Base-by-base conservation (phyloP, 2,329 filamentous ascomycete genomes). In the Ceratocystis destructans region DNA sequence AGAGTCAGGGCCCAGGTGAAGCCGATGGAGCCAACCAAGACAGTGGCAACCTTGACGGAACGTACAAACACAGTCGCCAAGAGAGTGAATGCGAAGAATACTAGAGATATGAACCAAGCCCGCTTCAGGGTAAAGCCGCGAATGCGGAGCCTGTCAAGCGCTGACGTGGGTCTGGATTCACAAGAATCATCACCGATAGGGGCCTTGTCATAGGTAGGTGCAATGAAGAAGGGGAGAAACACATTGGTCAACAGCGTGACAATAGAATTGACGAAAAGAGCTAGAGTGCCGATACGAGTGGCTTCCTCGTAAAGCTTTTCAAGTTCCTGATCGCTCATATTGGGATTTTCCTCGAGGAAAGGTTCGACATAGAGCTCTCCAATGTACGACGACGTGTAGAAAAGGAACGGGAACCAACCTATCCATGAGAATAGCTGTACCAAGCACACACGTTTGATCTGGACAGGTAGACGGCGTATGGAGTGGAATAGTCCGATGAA, bases 361-460 rank as follows among this genome's bases (percentile, higher is more conserved):
- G 90, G 90, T 73, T 96, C 87, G 20, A 90, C 88, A 71, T 96
- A 96, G 66, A 97, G 89, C 73, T 96, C 90, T 69, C 89, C 92
- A 70, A 96, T 88, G 74, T 94, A 97, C 20, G 90, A 95, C 1
- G 91, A 96, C 4, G 90, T 90, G 78, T 97, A 97, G 77, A 96
- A 96, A 2, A 97, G 81, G 74, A 96, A 91, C 0, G 92, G 92
- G 72, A 96, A 97, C 84, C 93, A 96, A 64, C 90, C 93, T 66
- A 96, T 86, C 92, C 92, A 97, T 4, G 90, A 90, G 68, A 87
- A 92, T 71, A 93, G 85, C 73, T 94, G 89, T 0, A 92, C 87
- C 70, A 86, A 78, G 73, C 92, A 96, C 46, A 96, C 90, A 69
- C 84, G 87, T 69, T 82, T 82, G 70, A 94, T 90, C 75, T 96